phyloP scores from a whole-genome alignment of 768 basidiomycete species.

The Rhodotorula paludigena region DNA sequence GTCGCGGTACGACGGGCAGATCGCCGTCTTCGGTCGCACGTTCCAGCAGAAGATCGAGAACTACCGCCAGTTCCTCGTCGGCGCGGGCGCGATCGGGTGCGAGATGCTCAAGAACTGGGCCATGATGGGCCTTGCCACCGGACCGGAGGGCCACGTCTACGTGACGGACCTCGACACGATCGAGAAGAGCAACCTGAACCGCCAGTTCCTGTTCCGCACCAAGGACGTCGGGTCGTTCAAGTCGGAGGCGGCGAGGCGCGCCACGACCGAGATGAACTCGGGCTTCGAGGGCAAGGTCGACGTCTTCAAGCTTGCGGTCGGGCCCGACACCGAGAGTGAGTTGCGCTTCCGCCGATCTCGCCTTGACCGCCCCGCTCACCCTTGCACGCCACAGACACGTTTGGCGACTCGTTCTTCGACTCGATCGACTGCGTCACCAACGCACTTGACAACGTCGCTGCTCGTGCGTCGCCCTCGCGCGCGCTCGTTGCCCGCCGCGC shows the following conservation, averaged over 20 bases:
- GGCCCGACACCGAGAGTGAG: slow-evolving; percentile 84
- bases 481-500: neutral
- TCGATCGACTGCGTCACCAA: slow-evolving; percentile 90
- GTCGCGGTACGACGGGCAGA: slow-evolving; percentile 85
- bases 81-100: slow-evolving; percentile 97
- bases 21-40: slow-evolving; percentile 86
- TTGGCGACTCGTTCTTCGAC: slow-evolving; percentile 81
- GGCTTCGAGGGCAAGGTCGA: slow-evolving; percentile 78
- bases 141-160: slow-evolving; percentile 71
- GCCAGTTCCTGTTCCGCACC: slow-evolving; percentile 94
- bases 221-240: slow-evolving; percentile 98
- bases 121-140: slow-evolving; percentile 90
- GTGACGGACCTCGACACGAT: slow-evolving; percentile 98
- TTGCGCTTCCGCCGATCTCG: slow-evolving; percentile 19
- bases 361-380: neutral
- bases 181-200: slow-evolving; percentile 96
- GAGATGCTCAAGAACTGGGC: slow-evolving; percentile 99
- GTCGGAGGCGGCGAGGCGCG: slow-evolving; percentile 82
- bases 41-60: slow-evolving; percentile 90
- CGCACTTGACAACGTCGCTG: slow-evolving; percentile 92
- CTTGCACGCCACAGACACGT: slow-evolving; percentile 60
- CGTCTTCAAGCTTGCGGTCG: slow-evolving; percentile 87
- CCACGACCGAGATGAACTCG: slow-evolving; percentile 93
- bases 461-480: slow-evolving; percentile 59
- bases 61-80: slow-evolving; percentile 91